phyloP scores from a whole-genome alignment of 441 rosid species.

The Populus trichocarpa region DNA sequence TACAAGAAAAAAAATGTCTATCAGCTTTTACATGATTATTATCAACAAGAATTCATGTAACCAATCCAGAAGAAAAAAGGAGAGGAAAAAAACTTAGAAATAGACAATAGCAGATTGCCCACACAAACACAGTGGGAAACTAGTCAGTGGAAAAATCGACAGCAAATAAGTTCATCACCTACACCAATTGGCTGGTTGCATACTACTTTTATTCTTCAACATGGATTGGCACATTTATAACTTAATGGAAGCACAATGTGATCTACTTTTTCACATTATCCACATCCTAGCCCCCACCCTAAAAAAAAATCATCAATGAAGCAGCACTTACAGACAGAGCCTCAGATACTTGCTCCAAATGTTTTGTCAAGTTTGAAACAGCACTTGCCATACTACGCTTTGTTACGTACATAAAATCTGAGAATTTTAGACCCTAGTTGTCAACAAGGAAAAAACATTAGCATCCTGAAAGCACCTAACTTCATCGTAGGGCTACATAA shows the following conservation, averaged over 20 bases:
- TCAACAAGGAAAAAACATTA: slow-evolving; percentile 6
- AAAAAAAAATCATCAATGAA: slow-evolving; percentile 2
- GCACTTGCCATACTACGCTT: slow-evolving; percentile 74
- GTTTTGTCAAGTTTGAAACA: slow-evolving; percentile 71
- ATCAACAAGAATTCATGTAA: not conserved
- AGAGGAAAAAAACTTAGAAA: not conserved
- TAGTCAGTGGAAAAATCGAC: not conserved
- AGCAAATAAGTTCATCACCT: not conserved
- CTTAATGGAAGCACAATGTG: not conserved
- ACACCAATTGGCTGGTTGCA: not conserved
- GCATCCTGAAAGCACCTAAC: slow-evolving; percentile 13
- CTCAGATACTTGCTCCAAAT: slow-evolving; percentile 73
- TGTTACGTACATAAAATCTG: slow-evolving; percentile 86
- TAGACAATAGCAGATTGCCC: not conserved
- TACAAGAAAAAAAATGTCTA: no score
- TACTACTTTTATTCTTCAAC: no score
- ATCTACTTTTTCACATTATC: not conserved
- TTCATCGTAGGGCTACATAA: not conserved
- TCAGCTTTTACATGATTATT: not conserved
- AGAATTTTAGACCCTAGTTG: slow-evolving; percentile 69
- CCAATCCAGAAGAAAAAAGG: not conserved
- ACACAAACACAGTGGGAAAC: not conserved
- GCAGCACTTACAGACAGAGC: slow-evolving; percentile 62
- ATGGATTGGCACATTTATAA: not conserved
- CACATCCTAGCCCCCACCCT: not conserved